Evolutionary conservation across 2,329 filamentous ascomycete genomes (phyloP), one percentile per base, ranked within the genome.

Genomic region (Sporothrix schenckii): DNA sequence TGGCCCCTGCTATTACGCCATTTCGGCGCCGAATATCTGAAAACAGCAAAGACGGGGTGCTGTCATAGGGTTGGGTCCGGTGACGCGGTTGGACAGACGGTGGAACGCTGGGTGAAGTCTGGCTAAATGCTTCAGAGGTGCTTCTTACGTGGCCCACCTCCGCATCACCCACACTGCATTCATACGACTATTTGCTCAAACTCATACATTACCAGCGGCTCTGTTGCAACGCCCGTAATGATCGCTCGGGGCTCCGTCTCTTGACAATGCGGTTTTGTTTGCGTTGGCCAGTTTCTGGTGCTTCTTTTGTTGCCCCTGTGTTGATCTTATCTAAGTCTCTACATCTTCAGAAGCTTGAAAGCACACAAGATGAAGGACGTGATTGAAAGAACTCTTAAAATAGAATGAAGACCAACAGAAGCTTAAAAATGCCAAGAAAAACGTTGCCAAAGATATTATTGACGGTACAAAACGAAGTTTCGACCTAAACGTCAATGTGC

Each of bases 31-130:
- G 58, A 47, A 44, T 63, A 27, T 13, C 39, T 41, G 58, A 34
- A 34, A 34, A 34, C 52, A 10, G n/a, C n/a, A 53, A 27, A 11
- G 21, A 34, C 34, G 34, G 34, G 34, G 34, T 34, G 6, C 6
- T 34, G 34, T 34, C n/a, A 63, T 16, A 63, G 13, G 27, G 14
- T 63, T 49, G 60, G 14, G 24, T 24, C 19, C 56, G 24, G 44
- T 13, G 21, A 30, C 5, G 41, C 21, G 60, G 60, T 30, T 11
- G 39, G 19, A 49, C n/a, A 49, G 6, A 19, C 60, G 24, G 56
- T 44, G 56, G 21, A 63, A 30, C 60, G n/a, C 21, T 61, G 41
- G 60, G 24, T 63, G 41, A 63, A 49, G 16, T 63, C 60, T 63
- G 60, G 60, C 47, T 63, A 63, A 63, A 63, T 63, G 60, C 60